These are phyloP conservation scores for Microsporum audouinii DNA, from an alignment of 2,329 filamentous ascomycete species.

Conservation along the genomic window DNA sequence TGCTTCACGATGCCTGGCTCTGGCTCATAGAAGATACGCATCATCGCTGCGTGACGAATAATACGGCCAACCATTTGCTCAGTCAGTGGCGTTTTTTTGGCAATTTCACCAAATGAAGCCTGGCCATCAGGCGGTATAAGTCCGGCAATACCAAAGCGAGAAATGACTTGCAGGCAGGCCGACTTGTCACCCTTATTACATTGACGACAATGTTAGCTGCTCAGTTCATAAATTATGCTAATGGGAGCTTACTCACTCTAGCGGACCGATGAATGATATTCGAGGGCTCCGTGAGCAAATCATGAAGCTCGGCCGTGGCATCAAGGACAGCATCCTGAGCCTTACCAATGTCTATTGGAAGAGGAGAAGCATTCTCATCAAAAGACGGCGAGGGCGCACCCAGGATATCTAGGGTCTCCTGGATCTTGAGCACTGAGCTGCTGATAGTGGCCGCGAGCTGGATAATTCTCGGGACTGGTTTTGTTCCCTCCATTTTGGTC, in stretches of 20 bases:
- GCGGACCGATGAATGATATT: neutral
- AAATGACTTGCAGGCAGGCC: conserved; percentile 42
- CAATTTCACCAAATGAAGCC: conserved; percentile 35
- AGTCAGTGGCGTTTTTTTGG: conserved; percentile 29
- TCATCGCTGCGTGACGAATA: conserved; percentile 30
- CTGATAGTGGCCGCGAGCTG: neutral
- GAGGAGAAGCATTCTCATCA: conserved; percentile 29
- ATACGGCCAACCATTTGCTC: conserved; percentile 31
- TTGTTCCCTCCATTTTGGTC: neutral
- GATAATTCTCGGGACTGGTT: neutral
- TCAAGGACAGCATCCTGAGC: conserved; percentile 27
- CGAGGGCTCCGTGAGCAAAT: conserved; percentile 37
- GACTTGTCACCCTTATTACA: conserved; percentile 29
- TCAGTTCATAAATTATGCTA: neutral
- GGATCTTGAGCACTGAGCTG: neutral
- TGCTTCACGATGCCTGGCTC: conserved; percentile 10
- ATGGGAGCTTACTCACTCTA: conserved; percentile 27
- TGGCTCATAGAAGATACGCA: conserved; percentile 25
- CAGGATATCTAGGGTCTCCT: conserved; percentile 22
- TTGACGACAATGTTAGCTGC: neutral
- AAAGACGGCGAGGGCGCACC: conserved; percentile 36
- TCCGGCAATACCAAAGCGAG: conserved; percentile 37
- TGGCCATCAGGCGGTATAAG: conserved; percentile 40
- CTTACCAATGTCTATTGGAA: conserved; percentile 32
- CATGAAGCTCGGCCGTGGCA: conserved; percentile 34